Evolutionary conservation across 257 asterid species (phyloP).

Genomic region (Avicennia marina): DNA sequence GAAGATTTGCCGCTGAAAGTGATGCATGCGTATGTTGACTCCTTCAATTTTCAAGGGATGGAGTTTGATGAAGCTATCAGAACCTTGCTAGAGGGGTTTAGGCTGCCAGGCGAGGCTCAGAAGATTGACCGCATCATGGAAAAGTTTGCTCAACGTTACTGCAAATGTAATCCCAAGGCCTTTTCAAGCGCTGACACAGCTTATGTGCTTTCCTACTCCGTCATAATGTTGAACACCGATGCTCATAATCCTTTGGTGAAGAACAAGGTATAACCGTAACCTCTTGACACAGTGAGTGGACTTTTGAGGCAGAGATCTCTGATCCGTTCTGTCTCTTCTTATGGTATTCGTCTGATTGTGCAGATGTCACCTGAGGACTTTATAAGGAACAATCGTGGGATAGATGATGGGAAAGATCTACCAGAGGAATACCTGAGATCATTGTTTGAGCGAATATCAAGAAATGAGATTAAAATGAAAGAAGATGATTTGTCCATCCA

Average conservation of each 20-base stretch:
- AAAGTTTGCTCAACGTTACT: conserved; percentile 91
- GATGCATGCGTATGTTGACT: conserved; percentile 97
- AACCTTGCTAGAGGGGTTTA: conserved; percentile 81
- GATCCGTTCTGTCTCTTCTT: conserved; percentile 14
- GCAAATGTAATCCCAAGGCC: conserved; percentile 86
- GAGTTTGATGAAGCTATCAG: conserved; percentile 97
- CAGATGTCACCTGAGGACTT: conserved; percentile 99
- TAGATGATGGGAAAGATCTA: conserved; percentile 96
- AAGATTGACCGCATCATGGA: conserved; percentile 99
- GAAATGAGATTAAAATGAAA: conserved; percentile 94
- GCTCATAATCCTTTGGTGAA: conserved; percentile 97
- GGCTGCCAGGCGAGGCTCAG: conserved; percentile 99
- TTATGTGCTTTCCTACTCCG: conserved; percentile 97
- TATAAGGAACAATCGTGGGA: conserved; percentile 90
- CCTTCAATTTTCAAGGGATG: conserved; percentile 88
- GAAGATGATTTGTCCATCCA: conserved; percentile 85
- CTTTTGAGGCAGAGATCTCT: conserved; percentile 4
- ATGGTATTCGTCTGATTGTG: conserved; percentile 11
- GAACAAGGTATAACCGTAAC: conserved; percentile 68
- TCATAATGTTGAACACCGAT: conserved; percentile 93
- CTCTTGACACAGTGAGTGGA: conserved; percentile 10
- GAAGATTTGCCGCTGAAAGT: conserved; percentile 89
- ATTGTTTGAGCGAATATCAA: conserved; percentile 81
- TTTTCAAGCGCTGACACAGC: conserved; percentile 98
- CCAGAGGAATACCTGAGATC: conserved; percentile 95